Percentiles rank a stretch among this genome's conserved stretches.
Conservation (phyloP, 139 green algal genomes). For the Chlorella sp. region DNA sequence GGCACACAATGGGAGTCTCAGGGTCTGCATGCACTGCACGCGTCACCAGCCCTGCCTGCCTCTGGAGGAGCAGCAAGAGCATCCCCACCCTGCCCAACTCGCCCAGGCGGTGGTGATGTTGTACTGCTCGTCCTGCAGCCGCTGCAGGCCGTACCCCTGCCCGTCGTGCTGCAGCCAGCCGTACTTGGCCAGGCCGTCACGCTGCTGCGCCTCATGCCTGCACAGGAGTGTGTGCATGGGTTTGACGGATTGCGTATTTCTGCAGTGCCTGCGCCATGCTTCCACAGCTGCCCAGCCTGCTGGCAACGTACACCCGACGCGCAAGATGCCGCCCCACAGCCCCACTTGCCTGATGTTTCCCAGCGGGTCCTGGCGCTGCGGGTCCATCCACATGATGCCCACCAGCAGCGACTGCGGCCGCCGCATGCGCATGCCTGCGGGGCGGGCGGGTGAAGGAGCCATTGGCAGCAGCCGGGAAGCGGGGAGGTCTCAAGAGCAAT, state of each 20-base stretch:
- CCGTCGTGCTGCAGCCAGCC: conserved; percentile 91
- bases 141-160: conserved; percentile 75
- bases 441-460: neutral
- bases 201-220: conserved; percentile 71
- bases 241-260: neutral
- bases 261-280: neutral
- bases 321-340: neutral
- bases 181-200: conserved; percentile 60
- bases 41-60: neutral
- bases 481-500: neutral
- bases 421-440: conserved; percentile 74
- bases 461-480: neutral
- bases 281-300: too few species aligned
- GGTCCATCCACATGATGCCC: conserved; percentile 89
- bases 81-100: neutral
- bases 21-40: neutral
- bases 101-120: conserved; percentile 62
- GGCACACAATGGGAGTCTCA: neutral
- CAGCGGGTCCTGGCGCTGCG: conserved; percentile 30
- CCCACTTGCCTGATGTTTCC: neutral
- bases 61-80: neutral
- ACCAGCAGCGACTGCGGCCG: conserved; percentile 66
- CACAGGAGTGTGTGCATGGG: neutral
- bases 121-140: conserved; percentile 65
- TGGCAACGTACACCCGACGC: neutral